Evolutionary conservation across 2,329 filamentous ascomycete species (phyloP), one percentile per base, ranked within the genome.

Genomic region (Penicillium occitanis): DNA sequence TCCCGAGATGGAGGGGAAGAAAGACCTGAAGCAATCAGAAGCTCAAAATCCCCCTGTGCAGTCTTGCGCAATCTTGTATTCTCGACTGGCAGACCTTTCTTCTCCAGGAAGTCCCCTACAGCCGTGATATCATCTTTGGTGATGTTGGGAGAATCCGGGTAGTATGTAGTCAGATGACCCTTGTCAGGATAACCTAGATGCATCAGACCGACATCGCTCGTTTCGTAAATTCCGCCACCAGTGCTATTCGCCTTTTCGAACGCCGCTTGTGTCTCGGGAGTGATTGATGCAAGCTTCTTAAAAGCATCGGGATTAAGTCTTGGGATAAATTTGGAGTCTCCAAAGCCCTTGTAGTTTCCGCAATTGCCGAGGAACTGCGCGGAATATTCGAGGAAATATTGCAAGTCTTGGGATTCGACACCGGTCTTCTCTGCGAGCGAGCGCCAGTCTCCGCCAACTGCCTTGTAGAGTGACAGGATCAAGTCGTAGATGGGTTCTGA

Each of bases 301-400:
- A 93, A 85, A 5, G 84, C 85, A 66, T 86, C 85, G 70, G 88
- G 85, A 6, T 84, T 82, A 73, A 90, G 87, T 71, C 91, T 85
- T 1, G 91, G 91, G 66, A 95, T 85, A 74, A 95, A 93, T 76
- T 95, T 95, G 72, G 89, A 87, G 78, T 95, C 91, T 51, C 92
- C 92, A 73, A 93, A 94, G 71, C 90, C 90, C 81, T 94, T 94
- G 81, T 94, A 95, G 78, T 95, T 95, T 69, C 92, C 91, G 68
- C 84, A 85, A 75, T 94, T 95, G 53, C 90, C 90, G 2, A 95
- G 82, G 77, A 95, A 93, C 77, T 92, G 90, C 35, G 86, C 87
- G 7, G 90, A 85, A 76, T 94, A 95, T 76, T 93, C 87, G 44
- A 94, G 82, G 80, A 93, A 93, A 67, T 85, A 82, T 17, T 85